Evolutionary conservation across 208 protist species (phyloP).

Genomic region (Spongospora subterranea): DNA sequence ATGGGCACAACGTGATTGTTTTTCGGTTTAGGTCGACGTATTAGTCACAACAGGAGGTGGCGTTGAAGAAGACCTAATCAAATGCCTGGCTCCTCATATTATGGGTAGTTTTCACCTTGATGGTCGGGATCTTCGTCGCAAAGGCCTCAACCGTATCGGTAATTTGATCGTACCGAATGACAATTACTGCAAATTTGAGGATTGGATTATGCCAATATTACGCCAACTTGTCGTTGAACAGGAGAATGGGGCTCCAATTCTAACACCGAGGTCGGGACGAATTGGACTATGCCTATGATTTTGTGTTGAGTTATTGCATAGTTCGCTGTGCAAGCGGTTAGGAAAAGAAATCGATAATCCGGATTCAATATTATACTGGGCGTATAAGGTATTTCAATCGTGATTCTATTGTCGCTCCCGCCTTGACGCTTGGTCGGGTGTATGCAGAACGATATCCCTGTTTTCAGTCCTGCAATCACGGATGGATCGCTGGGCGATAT

Average conservation of each 20-base stretch:
- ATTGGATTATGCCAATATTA: slow-evolving; percentile 98
- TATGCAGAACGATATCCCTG: slow-evolving; percentile 93
- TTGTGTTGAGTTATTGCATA: slow-evolving; percentile 4
- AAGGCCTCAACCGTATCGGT: slow-evolving; percentile 93
- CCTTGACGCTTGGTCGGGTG: neutral
- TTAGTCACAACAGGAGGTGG: slow-evolving; percentile 98
- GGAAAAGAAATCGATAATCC: slow-evolving; percentile 92
- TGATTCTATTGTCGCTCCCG: neutral
- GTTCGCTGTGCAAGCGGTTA: slow-evolving; percentile 90
- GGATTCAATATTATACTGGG: slow-evolving; percentile 97
- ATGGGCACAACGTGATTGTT: no score
- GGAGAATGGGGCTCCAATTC: neutral
- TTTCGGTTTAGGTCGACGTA: slow-evolving; percentile 84
- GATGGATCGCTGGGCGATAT: slow-evolving; percentile 99
- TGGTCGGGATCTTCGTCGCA: slow-evolving; percentile 82
- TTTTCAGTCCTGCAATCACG: slow-evolving; percentile 98
- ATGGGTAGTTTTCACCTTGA: slow-evolving; percentile 90
- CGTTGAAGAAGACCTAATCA: slow-evolving; percentile 99
- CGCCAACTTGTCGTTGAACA: slow-evolving; percentile 68
- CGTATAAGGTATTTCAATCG: slow-evolving; percentile 76
- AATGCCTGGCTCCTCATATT: slow-evolving; percentile 93
- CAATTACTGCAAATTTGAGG: slow-evolving; percentile 99
- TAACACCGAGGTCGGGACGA: neutral
- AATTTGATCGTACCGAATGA: slow-evolving; percentile 99
- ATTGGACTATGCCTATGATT: neutral